These are phyloP conservation scores for Exophiala alcalophila DNA, from an alignment of 2,329 filamentous ascomycete genomes.

Conservation along the genomic window DNA sequence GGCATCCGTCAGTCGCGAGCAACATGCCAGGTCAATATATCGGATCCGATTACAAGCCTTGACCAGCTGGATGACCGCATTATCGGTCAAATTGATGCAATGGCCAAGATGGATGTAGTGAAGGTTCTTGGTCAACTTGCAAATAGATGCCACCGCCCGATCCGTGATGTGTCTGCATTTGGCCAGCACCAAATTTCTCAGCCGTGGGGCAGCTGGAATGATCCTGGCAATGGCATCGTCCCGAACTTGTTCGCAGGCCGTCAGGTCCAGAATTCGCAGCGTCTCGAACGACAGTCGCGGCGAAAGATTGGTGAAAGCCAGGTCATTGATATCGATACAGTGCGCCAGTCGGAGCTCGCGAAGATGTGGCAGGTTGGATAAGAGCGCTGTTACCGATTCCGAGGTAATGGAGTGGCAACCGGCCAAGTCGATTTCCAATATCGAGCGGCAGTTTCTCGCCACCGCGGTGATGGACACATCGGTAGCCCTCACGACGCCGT, in stretches of 20 bases:
- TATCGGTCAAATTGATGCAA: constrained; percentile 85
- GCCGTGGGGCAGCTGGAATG: constrained; percentile 76
- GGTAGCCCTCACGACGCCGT: constrained; percentile 81
- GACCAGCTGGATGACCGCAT: constrained; percentile 79
- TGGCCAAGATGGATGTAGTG: constrained; percentile 96
- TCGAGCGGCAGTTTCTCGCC: constrained; percentile 81
- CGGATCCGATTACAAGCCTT: constrained; percentile 86
- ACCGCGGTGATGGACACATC: constrained; percentile 81
- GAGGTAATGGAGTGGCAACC: constrained; percentile 80
- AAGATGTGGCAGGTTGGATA: constrained; percentile 75
- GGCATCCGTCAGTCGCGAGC: constrained; percentile 77
- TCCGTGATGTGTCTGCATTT: constrained; percentile 95
- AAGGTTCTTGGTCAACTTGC: constrained; percentile 86
- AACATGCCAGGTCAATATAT: constrained; percentile 98
- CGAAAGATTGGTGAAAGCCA: constrained; percentile 80
- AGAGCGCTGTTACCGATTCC: constrained; percentile 74
- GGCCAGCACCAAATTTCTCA: constrained; percentile 88
- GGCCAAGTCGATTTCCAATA: constrained; percentile 93
- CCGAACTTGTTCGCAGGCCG: constrained; percentile 77
- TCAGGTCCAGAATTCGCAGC: constrained; percentile 88
- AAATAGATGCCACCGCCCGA: constrained; percentile 79
- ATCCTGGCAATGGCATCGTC: constrained; percentile 88
- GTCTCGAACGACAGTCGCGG: constrained; percentile 71
- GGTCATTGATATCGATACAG: constrained; percentile 79
- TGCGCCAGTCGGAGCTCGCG: constrained; percentile 84